Evolutionary conservation across 164 flowering plant genomes (phyloP).

Genomic region (Stephania cephalantha): DNA sequence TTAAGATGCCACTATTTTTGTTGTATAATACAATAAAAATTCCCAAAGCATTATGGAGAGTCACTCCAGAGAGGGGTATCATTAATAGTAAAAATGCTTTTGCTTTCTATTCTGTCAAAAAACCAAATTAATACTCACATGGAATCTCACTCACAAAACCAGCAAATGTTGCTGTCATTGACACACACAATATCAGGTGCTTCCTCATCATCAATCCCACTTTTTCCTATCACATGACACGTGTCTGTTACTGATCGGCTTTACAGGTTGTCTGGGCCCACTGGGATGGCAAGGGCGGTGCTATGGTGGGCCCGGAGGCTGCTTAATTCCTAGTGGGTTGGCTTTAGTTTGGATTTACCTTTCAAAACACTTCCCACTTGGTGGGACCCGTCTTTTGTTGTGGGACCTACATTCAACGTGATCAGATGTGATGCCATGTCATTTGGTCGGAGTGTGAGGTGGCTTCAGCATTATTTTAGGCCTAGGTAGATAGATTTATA

Average conservation of each 20-base stretch:
- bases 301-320: background rate
- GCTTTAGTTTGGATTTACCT: too few species aligned
- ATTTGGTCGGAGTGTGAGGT: background rate
- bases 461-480: background rate
- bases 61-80: too few species aligned
- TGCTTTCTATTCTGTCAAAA: too few species aligned
- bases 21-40: too few species aligned
- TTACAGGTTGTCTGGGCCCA: background rate
- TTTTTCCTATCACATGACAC: background rate
- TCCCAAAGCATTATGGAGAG: too few species aligned
- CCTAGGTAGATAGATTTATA: background rate
- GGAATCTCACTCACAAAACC: background rate
- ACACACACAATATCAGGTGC: background rate
- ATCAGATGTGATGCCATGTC: background rate
- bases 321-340: background rate
- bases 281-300: background rate
- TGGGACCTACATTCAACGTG: background rate
- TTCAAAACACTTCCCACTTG: too few species aligned
- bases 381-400: background rate
- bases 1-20: too few species aligned
- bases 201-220: background rate
- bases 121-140: background rate
- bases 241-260: background rate
- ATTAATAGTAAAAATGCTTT: too few species aligned
- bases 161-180: background rate